Percentiles rank a stretch among this genome's conserved stretches.
These are phyloP conservation scores for Aechmea fasciata DNA, from an alignment of 176 grass and related monocot genomes.

Conservation along the genomic window DNA sequence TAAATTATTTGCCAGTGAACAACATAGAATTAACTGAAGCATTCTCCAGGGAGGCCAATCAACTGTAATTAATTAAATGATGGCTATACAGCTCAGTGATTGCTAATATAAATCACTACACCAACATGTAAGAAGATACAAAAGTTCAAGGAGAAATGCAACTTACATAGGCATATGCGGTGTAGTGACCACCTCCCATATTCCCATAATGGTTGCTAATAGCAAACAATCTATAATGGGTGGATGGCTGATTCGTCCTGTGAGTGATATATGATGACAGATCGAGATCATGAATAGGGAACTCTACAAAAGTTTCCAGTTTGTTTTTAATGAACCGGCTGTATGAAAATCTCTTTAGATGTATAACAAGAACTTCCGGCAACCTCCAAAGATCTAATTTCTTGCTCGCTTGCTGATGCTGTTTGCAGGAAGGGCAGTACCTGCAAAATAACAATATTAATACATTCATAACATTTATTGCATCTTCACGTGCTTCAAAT, in stretches of 20 bases:
- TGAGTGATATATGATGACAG: conserved; percentile 48
- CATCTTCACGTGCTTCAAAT: neutral
- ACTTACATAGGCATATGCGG: conserved; percentile 78
- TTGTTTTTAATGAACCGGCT: conserved; percentile 81
- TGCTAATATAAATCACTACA: too few species aligned
- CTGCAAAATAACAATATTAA: conserved; percentile 24
- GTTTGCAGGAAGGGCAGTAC: conserved; percentile 88
- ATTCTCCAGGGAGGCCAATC: too few species aligned
- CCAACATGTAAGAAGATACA: neutral
- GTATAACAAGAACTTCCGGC: conserved; percentile 84
- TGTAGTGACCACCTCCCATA: conserved; percentile 90
- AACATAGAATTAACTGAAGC: too few species aligned
- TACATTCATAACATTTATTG: neutral
- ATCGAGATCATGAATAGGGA: conserved; percentile 65
- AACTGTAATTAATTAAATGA: too few species aligned
- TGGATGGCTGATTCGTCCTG: conserved; percentile 28
- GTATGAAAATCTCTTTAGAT: conserved; percentile 89
- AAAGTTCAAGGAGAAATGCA: conserved; percentile 3
- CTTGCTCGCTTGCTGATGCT: conserved; percentile 81
- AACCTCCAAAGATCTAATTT: conserved; percentile 93
- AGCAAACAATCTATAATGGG: conserved; percentile 60
- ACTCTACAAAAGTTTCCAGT: conserved; percentile 84
- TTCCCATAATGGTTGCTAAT: conserved; percentile 86
- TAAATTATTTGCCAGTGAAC: too few species aligned
- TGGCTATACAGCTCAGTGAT: too few species aligned